Percentiles rank a stretch among this genome's conserved stretches.
Evolutionary conservation across 371 early-diverging fungal species (phyloP).

Genomic region (Mortierella sp.): DNA sequence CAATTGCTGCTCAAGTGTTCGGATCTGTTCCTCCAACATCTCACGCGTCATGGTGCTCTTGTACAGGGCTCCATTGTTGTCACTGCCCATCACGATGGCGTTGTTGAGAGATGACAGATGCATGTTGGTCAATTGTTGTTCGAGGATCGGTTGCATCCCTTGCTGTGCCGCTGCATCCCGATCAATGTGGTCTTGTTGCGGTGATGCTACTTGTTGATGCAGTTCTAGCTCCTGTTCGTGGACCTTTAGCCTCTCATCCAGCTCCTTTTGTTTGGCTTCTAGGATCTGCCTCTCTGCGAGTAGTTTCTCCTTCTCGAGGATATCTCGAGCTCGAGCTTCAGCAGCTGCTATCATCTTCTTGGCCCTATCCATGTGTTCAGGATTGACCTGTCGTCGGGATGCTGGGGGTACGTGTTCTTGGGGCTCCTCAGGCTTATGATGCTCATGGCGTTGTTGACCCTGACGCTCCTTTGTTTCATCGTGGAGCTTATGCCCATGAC

Average conservation of each 20-base stretch:
- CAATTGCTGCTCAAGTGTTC: slow-evolving; percentile 4
- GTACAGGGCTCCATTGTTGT: too few relatives aligned
- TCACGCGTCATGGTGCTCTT: not conserved
- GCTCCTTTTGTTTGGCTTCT: slow-evolving; percentile 10
- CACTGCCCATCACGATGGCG: too few relatives aligned
- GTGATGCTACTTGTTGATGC: not conserved
- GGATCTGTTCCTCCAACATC: slow-evolving; percentile 21
- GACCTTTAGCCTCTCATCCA: slow-evolving; percentile 1
- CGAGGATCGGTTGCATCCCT: too few relatives aligned
- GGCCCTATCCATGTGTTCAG: not conserved
- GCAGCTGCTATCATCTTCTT: slow-evolving; percentile 7
- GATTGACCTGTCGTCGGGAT: not conserved
- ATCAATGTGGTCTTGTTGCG: not conserved
- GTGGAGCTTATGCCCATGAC: not conserved
- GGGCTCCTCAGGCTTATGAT: not conserved
- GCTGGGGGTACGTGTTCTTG: not conserved
- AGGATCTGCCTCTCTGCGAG: slow-evolving; percentile 12
- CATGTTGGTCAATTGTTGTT: too few relatives aligned
- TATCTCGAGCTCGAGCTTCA: not conserved
- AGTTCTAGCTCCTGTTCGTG: slow-evolving; percentile 8
- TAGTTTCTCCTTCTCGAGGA: slow-evolving; percentile 4
- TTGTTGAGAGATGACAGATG: too few relatives aligned
- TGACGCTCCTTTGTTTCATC: not conserved
- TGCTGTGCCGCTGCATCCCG: not conserved
- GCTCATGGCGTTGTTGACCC: not conserved